Conservation (phyloP, 2,329 filamentous ascomycete genomes). For the Claviceps monticola region DNA sequence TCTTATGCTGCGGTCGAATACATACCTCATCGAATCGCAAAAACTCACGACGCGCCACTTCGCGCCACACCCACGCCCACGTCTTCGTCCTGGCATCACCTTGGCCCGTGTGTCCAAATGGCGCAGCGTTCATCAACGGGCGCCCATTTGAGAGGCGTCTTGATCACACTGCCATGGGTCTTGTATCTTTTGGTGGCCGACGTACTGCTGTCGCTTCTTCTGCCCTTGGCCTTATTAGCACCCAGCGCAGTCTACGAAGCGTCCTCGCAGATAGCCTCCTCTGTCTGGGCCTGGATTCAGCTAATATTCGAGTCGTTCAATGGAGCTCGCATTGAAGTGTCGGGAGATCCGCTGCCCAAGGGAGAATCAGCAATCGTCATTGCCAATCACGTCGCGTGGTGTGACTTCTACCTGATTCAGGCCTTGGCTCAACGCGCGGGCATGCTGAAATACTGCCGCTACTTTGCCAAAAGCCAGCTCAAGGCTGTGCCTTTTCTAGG, state of each 20-base stretch:
- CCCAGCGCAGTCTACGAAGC: slow-evolving; percentile 37
- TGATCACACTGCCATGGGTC: slow-evolving; percentile 37
- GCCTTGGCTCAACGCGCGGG: slow-evolving; percentile 35
- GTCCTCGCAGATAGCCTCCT: slow-evolving; percentile 39
- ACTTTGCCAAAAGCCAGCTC: slow-evolving; percentile 48
- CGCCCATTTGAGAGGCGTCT: slow-evolving; percentile 27
- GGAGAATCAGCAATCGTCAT: slow-evolving; percentile 48
- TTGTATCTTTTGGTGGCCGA: slow-evolving; percentile 37
- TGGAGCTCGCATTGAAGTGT: slow-evolving; percentile 36
- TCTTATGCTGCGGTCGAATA: not conserved
- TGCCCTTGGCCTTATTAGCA: slow-evolving; percentile 31
- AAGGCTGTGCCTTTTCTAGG: slow-evolving; percentile 45
- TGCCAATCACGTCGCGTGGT: slow-evolving; percentile 46
- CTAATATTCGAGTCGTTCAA: slow-evolving; percentile 40
- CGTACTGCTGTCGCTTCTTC: slow-evolving; percentile 32
- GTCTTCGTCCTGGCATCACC: not conserved
- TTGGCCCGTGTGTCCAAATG: slow-evolving; percentile 5
- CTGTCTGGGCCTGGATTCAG: slow-evolving; percentile 45
- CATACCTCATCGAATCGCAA: not conserved
- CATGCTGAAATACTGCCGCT: slow-evolving; percentile 48
- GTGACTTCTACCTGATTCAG: slow-evolving; percentile 52
- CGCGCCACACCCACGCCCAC: not conserved
- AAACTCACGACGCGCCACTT: not conserved
- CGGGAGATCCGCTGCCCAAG: slow-evolving; percentile 35
- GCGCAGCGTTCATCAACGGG: slow-evolving; percentile 11